These are phyloP conservation scores for Pythium periplocum DNA, from an alignment of 352 stramenopile species.

Conservation along the genomic window DNA sequence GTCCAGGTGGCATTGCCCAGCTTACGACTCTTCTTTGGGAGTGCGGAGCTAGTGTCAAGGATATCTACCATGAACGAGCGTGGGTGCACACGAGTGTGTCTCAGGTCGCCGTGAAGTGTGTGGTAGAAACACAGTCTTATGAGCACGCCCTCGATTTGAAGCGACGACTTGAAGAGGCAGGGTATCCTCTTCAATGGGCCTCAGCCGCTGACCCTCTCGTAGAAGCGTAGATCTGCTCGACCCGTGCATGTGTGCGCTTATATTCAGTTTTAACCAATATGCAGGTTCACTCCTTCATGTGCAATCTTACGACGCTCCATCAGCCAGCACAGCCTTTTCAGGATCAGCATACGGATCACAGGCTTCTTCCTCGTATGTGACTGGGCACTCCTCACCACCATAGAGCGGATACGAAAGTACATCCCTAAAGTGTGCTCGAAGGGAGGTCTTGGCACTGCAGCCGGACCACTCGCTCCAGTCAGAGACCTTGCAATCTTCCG, in stretches of 20 bases:
- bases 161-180: constrained; percentile 71
- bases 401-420: constrained; percentile 29
- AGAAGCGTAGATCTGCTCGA: constrained; percentile 3
- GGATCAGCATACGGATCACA: not conserved
- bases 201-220: constrained; percentile 19
- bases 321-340: no score
- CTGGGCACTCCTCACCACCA: constrained; percentile 24
- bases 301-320: no score
- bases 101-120: constrained; percentile 94
- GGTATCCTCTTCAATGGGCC: constrained; percentile 88
- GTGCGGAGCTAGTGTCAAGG: constrained; percentile 91
- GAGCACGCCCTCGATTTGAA: constrained; percentile 90
- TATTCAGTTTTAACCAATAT: no score
- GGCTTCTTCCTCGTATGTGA: constrained; percentile 19
- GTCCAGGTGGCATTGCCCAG: constrained; percentile 91
- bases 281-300: no score
- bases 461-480: constrained; percentile 48
- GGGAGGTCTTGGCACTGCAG: constrained; percentile 44
- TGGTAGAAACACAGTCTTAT: constrained; percentile 93
- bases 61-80: constrained; percentile 97
- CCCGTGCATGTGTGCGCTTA: no score
- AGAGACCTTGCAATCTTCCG: constrained; percentile 31
- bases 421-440: constrained; percentile 21
- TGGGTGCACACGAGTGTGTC: constrained; percentile 95
- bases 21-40: constrained; percentile 90